Evolutionary conservation across 768 basidiomycete species (phyloP), one percentile per base, ranked within the genome.

Genomic region (Cantharellus anzutake): DNA sequence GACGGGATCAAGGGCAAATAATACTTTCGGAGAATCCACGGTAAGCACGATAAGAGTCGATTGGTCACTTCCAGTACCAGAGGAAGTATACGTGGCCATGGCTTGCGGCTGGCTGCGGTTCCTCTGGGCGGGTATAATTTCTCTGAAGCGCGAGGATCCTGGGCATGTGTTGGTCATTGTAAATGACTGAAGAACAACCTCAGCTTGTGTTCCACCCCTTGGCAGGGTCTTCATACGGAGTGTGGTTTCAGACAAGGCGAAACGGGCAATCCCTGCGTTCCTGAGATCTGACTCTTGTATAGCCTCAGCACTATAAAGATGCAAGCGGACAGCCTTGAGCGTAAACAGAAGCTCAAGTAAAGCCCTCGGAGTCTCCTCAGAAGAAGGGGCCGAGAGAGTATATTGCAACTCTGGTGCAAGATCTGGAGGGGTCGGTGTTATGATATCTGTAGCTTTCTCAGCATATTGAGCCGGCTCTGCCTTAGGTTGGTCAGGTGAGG

Each of bases 121-220:
- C 65, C 96, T 90, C 60, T 82, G 79, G 11, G 89, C 85, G 7
- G 96, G 94, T 62, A 99, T 87, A 60, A 99, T 92, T 69, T 98
- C 93, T 48, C 92, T 80, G 74, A 92, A 97, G 65, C 79, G 83
- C 35, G 89, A 86, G 53, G 74, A 74, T 4, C 89, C 88, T 0
- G 86, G 79, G 58, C 84, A 77, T 2, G 83, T 97, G 68, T 94
- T 93, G 69, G 78, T 82, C 76, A 97, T 84, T 0, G 90, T 90
- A 67, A 98, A 84, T 0, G 94, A 93, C 65, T 82, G 81, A n/a
- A 97, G 71, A 37, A 91, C 76, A 55, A 97, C 72, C 70, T 96
- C 92, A 2, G 85, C 83, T 69, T 96, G 90, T 61, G 79, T 75
- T n/a, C 88, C 79, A 20, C 86, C 84, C 68, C 93, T 81, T 20